phyloP scores from a whole-genome alignment of 1,139 yeast species.

The Diutina pseudorugosa region DNA sequence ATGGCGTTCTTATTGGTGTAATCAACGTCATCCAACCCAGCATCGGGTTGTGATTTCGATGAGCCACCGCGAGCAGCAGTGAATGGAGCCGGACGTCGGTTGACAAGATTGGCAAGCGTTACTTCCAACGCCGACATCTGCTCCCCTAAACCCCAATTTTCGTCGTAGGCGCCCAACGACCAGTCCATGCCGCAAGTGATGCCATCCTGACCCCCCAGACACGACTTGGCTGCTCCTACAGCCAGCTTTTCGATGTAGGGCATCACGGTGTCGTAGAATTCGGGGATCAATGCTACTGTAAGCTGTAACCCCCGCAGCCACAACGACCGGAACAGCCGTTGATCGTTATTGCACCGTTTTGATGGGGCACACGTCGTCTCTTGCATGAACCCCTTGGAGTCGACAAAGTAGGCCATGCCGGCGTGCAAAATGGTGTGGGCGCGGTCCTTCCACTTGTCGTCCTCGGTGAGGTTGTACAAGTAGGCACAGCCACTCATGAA shows the following conservation, averaged over 20 bases:
- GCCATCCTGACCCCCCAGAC: constrained; percentile 80
- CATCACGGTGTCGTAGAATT: constrained; percentile 38
- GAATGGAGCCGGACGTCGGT: not conserved
- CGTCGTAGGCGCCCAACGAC: constrained; percentile 60
- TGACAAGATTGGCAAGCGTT: constrained; percentile 15
- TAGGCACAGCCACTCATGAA: constrained; percentile 74
- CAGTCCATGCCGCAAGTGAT: constrained; percentile 86
- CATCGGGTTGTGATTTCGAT: not conserved
- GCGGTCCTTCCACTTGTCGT: constrained; percentile 56
- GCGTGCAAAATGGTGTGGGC: constrained; percentile 40
- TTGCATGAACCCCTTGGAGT: constrained; percentile 38
- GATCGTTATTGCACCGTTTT: constrained; percentile 67
- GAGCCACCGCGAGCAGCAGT: not conserved
- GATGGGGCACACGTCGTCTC: constrained; percentile 68
- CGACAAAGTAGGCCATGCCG: constrained; percentile 38
- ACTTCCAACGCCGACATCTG: constrained; percentile 83
- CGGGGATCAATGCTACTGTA: constrained; percentile 64
- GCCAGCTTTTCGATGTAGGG: constrained; percentile 36
- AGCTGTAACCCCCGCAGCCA: constrained; percentile 65
- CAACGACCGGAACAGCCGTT: constrained; percentile 80
- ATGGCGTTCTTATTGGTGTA: constrained; percentile 15
- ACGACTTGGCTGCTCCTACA: constrained; percentile 65
- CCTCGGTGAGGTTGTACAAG: constrained; percentile 62
- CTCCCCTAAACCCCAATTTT: constrained; percentile 80
- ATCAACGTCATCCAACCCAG: not conserved